These are phyloP conservation scores for Capsella rubella DNA, from an alignment of 441 rosid species.

Conservation along the genomic window DNA sequence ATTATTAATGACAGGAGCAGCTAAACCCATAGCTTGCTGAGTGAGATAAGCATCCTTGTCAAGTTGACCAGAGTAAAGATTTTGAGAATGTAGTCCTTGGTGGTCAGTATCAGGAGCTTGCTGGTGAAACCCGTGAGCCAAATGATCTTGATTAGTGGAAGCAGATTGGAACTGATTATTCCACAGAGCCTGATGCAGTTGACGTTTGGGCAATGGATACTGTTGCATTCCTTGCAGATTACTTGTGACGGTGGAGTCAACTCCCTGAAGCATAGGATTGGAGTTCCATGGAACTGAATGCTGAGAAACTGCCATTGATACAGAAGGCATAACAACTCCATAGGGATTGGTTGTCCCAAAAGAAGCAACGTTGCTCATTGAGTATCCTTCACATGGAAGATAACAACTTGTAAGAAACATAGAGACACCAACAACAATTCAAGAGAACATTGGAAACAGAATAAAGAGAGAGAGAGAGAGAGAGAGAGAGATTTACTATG, in stretches of 20 bases:
- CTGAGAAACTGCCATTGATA: constrained; percentile 20
- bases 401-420: not conserved
- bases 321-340: constrained; percentile 4
- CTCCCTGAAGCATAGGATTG: not conserved
- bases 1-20: constrained; percentile 8
- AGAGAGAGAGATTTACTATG: not conserved
- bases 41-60: not conserved
- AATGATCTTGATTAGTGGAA: not conserved
- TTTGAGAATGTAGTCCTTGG: constrained; percentile 6
- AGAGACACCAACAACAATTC: no score
- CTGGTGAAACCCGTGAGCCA: constrained; percentile 10
- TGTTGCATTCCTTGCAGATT: constrained; percentile 26
- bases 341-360: not conserved
- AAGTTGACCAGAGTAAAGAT: not conserved
- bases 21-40: not conserved
- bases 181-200: constrained; percentile 1
- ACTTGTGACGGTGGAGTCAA: constrained; percentile 3
- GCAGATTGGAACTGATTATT: constrained; percentile 16
- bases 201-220: not conserved
- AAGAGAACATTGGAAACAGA: not conserved
- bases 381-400: not conserved
- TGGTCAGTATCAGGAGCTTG: constrained; percentile 3
- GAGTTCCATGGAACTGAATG: not conserved
- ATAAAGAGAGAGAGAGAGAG: not conserved
- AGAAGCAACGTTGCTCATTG: constrained; percentile 8